Percentiles rank a stretch among this genome's conserved stretches.
Conservation (phyloP, 108 stramenopile genomes). For the Pseudonitzschia delicatissima region DNA sequence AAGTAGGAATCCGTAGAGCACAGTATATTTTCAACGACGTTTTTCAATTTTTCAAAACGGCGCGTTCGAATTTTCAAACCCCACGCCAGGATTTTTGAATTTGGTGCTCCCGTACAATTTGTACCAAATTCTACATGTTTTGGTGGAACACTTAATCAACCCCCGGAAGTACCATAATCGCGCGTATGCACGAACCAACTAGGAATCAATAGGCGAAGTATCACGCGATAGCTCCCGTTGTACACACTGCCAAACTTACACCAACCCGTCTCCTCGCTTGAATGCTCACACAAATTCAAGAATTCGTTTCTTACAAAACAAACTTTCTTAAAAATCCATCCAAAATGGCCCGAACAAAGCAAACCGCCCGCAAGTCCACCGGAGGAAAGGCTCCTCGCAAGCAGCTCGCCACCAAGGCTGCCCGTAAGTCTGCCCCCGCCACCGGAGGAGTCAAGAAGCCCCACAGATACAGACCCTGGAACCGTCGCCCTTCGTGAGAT, state of each 20-base stretch:
- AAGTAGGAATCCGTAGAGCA: slow-evolving; percentile 1
- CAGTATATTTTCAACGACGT: not conserved
- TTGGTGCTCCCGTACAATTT: too few species aligned
- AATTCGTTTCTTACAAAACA: slow-evolving; percentile 1
- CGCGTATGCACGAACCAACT: too few species aligned
- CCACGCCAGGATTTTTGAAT: too few species aligned
- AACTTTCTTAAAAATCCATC: not conserved
- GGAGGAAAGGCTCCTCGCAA: slow-evolving; percentile 97
- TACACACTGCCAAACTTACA: not conserved
- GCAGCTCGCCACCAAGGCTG: slow-evolving; percentile 93
- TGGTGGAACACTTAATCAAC: too few species aligned
- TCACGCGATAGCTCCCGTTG: too few species aligned
- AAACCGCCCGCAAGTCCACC: slow-evolving; percentile 97
- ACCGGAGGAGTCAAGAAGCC: slow-evolving; percentile 93
- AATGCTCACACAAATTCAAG: not conserved
- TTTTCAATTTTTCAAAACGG: too few species aligned
- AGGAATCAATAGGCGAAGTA: too few species aligned
- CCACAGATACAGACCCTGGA: slow-evolving; percentile 90
- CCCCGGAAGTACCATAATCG: too few species aligned
- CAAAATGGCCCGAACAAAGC: slow-evolving; percentile 97
- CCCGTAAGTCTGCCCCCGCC: slow-evolving; percentile 74
- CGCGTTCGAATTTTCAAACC: too few species aligned
- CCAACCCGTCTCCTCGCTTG: not conserved
- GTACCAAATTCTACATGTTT: too few species aligned
- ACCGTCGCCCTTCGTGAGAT: slow-evolving; percentile 98